A percentile compares a stretch with the other conserved stretches of the same genome.
Evolutionary conservation across 768 basidiomycete species (phyloP).

Genomic region (Naganishia onofrii): DNA sequence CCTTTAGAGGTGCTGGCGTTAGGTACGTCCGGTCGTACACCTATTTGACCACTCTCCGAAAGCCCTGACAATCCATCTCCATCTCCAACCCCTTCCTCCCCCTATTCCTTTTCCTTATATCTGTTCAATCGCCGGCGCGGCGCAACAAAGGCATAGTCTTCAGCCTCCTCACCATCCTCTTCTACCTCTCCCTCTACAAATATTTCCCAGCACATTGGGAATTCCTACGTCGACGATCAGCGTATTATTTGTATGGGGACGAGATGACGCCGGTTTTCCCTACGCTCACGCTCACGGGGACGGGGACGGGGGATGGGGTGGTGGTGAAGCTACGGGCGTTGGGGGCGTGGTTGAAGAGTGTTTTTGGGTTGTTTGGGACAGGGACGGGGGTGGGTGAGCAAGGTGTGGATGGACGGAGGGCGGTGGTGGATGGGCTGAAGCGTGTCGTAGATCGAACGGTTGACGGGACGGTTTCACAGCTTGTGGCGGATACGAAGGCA

Average conservation of each 20-base stretch:
- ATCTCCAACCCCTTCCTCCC: no score
- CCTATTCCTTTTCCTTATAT: no score
- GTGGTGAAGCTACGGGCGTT: neutral
- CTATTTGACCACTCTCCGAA: neutral
- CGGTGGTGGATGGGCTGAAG: neutral
- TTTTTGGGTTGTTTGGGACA: neutral
- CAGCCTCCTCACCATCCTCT: slow-evolving; percentile 50
- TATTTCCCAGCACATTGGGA: slow-evolving; percentile 64
- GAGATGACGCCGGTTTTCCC: slow-evolving; percentile 49
- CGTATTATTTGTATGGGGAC: slow-evolving; percentile 66
- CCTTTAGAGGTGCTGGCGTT: slow-evolving; percentile 4
- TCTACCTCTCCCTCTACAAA: slow-evolving; percentile 59
- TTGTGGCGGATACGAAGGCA: neutral
- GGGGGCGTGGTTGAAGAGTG: neutral
- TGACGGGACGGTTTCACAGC: neutral
- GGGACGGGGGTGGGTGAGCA: neutral
- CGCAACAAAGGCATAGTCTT: slow-evolving; percentile 6
- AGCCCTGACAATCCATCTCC: no score
- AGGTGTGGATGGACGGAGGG: no score
- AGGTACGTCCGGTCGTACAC: neutral
- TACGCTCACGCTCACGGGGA: slow-evolving; percentile 10
- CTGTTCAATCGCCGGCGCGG: no score
- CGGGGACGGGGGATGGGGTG: no score
- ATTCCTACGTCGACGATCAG: slow-evolving; percentile 59
- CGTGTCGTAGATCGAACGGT: no score